A percentile compares a stretch with the other conserved stretches of the same genome.
These are phyloP conservation scores for Euphorbia schlechtendalii DNA, from an alignment of 441 rosid genomes.

Conservation along the genomic window DNA sequence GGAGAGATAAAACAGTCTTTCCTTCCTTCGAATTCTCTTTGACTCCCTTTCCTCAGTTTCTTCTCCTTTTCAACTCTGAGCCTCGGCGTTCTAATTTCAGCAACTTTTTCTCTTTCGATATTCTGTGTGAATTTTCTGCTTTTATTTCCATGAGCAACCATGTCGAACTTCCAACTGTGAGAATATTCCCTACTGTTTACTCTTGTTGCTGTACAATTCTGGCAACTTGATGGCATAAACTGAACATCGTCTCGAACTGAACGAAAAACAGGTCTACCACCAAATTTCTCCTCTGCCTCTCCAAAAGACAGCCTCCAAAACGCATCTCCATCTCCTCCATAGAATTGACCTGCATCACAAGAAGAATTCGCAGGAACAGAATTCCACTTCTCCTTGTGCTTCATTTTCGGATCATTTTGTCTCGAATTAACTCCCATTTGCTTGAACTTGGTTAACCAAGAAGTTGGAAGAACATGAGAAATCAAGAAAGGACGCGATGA, in stretches of 20 bases:
- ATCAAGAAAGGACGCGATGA: slow-evolving; percentile 40
- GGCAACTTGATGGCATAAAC: slow-evolving; percentile 26
- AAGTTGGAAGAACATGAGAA: slow-evolving; percentile 45
- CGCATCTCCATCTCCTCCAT: slow-evolving; percentile 40
- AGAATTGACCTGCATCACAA: slow-evolving; percentile 30
- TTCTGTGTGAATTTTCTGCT: slow-evolving; percentile 33
- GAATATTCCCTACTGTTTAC: slow-evolving; percentile 25
- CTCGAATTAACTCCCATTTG: slow-evolving; percentile 37
- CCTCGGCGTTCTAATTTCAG: slow-evolving; percentile 48
- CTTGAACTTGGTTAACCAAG: slow-evolving; percentile 63
- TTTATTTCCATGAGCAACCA: slow-evolving; percentile 38
- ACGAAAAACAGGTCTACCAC: slow-evolving; percentile 8
- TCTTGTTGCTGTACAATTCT: slow-evolving; percentile 17
- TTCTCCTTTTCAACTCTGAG: slow-evolving; percentile 27
- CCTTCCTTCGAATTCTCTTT: slow-evolving; percentile 17
- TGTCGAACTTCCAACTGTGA: slow-evolving; percentile 27
- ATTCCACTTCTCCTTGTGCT: slow-evolving; percentile 27
- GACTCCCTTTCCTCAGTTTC: slow-evolving; percentile 26
- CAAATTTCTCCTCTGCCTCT: slow-evolving; percentile 23
- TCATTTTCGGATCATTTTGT: slow-evolving; percentile 32
- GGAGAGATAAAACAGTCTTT: slow-evolving; percentile 11
- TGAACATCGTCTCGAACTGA: slow-evolving; percentile 29
- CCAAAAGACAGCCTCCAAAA: slow-evolving; percentile 52
- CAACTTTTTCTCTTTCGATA: slow-evolving; percentile 26
- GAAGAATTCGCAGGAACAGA: slow-evolving; percentile 24